Percentiles rank a stretch among this genome's conserved stretches.
Evolutionary conservation across 306 rosid species (phyloP).

Genomic region (Datisca glomerata): DNA sequence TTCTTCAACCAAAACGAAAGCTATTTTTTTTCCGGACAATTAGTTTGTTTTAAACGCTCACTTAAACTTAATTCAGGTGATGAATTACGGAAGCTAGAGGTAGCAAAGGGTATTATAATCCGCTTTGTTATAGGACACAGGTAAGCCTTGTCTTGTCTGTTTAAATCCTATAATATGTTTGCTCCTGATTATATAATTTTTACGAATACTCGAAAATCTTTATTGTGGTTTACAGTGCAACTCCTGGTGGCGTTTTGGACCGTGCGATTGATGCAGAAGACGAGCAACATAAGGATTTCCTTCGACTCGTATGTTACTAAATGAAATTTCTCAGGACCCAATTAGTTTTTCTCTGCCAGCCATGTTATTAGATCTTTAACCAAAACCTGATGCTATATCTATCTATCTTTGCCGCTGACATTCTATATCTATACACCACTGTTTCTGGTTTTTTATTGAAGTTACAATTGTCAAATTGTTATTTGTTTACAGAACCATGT

Average conservation of each 20-base stretch:
- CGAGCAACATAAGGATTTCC: slow-evolving; percentile 33
- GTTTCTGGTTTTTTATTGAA: too few species aligned
- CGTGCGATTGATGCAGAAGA: slow-evolving; percentile 51
- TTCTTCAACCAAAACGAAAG: background rate
- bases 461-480: too few species aligned
- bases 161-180: background rate
- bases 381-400: too few species aligned
- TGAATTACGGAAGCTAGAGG: slow-evolving; percentile 29
- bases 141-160: slow-evolving; percentile 10
- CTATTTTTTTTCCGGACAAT: slow-evolving; percentile 6
- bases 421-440: too few species aligned
- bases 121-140: slow-evolving; percentile 55
- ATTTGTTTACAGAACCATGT: slow-evolving; percentile 4
- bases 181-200: background rate
- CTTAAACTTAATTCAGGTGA: slow-evolving; percentile 20
- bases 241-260: slow-evolving; percentile 42
- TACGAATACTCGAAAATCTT: slow-evolving; percentile 1
- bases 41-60: background rate
- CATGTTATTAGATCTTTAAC: too few species aligned
- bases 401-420: too few species aligned
- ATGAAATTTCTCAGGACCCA: too few species aligned
- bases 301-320: slow-evolving; percentile 41
- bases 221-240: slow-evolving; percentile 25
- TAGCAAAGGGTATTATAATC: slow-evolving; percentile 45
- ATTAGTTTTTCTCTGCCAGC: too few species aligned